These are phyloP conservation scores for Populus euphratica DNA, from an alignment of 345 rosid species.

Conservation along the genomic window DNA sequence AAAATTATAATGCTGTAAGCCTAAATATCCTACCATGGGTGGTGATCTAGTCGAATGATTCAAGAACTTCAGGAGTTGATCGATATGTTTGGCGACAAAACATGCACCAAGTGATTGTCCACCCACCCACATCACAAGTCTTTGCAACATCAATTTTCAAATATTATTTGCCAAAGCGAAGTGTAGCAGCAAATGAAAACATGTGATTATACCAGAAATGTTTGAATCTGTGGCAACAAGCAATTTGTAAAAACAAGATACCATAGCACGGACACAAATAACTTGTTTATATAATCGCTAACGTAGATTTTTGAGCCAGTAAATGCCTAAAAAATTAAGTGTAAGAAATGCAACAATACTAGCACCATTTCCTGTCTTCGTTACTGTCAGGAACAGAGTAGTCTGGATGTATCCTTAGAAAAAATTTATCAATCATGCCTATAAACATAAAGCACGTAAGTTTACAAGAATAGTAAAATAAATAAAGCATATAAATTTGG, in stretches of 20 bases:
- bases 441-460: slow-evolving; percentile 19
- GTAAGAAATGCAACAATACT: slow-evolving; percentile 38
- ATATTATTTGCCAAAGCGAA: background rate
- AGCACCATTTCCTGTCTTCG: slow-evolving; percentile 77
- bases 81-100: slow-evolving; percentile 91
- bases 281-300: background rate
- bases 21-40: slow-evolving; percentile 58
- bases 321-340: background rate
- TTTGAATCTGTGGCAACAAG: background rate
- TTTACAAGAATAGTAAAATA: slow-evolving; percentile 1
- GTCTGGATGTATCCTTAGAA: slow-evolving; percentile 57
- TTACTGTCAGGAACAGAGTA: slow-evolving; percentile 34
- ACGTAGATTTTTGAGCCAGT: background rate
- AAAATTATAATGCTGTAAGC: background rate
- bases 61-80: slow-evolving; percentile 71
- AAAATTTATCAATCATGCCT: slow-evolving; percentile 67
- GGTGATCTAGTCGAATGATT: slow-evolving; percentile 86
- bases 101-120: slow-evolving; percentile 85
- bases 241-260: background rate
- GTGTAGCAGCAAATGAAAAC: background rate
- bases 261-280: background rate
- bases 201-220: background rate
- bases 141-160: slow-evolving; percentile 5
- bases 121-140: slow-evolving; percentile 64
- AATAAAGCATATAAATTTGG: background rate